Evolutionary conservation across 2,329 filamentous ascomycete species (phyloP).

Genomic region (Dothiorella sarmentorum): DNA sequence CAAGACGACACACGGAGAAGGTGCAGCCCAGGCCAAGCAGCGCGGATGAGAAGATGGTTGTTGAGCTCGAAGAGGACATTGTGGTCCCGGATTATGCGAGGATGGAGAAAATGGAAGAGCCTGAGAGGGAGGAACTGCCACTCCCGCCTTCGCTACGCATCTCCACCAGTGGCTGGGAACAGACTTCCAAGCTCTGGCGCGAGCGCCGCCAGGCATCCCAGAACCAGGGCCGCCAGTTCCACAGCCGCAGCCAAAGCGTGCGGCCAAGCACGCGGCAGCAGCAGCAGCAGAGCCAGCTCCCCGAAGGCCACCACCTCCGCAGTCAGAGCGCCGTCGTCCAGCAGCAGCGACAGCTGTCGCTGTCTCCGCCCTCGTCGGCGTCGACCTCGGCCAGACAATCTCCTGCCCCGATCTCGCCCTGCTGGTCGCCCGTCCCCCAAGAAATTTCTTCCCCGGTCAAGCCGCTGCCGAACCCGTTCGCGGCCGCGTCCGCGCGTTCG

Average conservation of each 20-base stretch:
- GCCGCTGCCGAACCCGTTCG: not conserved
- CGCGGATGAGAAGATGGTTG: not conserved
- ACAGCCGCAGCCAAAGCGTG: constrained; percentile 1
- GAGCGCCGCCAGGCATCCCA: not conserved
- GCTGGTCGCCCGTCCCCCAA: not conserved
- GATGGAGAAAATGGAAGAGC: not conserved
- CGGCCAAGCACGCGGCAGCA: not conserved
- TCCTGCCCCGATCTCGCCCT: not conserved
- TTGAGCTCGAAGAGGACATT: not conserved
- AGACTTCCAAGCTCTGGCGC: constrained; percentile 3
- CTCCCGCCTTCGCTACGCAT: not conserved
- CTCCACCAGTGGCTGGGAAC: not conserved
- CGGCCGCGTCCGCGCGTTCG: not conserved
- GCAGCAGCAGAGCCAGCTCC: not conserved
- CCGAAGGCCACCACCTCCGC: not conserved
- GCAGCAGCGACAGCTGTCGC: not conserved
- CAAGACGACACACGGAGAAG: not conserved
- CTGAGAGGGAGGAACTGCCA: not conserved
- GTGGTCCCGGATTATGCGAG: not conserved
- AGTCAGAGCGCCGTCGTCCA: not conserved
- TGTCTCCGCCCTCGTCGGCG: not conserved
- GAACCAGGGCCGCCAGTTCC: not conserved
- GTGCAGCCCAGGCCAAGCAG: not conserved
- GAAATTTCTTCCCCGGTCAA: not conserved
- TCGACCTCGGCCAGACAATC: not conserved